Evolutionary conservation across 78 protist genomes (phyloP).

Genomic region (Corallochytrium limacisporum): DNA sequence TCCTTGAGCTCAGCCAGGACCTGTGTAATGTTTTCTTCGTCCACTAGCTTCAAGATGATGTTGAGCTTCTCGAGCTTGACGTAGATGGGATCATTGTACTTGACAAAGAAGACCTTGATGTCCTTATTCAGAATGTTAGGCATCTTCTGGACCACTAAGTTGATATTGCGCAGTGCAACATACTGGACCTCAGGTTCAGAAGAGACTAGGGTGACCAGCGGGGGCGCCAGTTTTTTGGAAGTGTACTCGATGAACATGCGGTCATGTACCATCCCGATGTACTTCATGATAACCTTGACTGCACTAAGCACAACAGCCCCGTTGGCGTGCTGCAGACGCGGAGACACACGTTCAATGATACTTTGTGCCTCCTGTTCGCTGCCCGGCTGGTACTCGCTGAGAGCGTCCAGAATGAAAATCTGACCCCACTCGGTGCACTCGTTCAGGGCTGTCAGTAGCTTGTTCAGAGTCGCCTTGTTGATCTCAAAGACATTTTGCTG

Average conservation of each 20-base stretch:
- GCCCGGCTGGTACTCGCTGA: conserved; percentile 54
- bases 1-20: conserved; percentile 88
- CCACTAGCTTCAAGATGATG: conserved; percentile 83
- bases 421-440: conserved; percentile 98
- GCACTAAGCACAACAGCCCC: conserved; percentile 91
- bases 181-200: conserved; percentile 92
- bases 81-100: conserved; percentile 98
- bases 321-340: conserved; percentile 93
- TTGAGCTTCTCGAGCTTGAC: conserved; percentile 99
- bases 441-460: conserved; percentile 78
- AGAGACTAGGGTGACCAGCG: conserved; percentile 73
- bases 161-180: conserved; percentile 95
- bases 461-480: conserved; percentile 36
- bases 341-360: conserved; percentile 87
- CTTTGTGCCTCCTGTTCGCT: conserved; percentile 53
- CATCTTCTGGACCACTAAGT: conserved; percentile 75
- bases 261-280: conserved; percentile 32
- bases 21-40: conserved; percentile 74
- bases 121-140: conserved; percentile 77
- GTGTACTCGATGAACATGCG: neutral
- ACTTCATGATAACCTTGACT: conserved; percentile 65
- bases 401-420: conserved; percentile 86
- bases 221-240: conserved; percentile 70
- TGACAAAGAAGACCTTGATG: conserved; percentile 87
- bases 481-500: conserved; percentile 19